phyloP scores from a whole-genome alignment of 495 filamentous ascomycete species.

The Parachaetomium inaequale region DNA sequence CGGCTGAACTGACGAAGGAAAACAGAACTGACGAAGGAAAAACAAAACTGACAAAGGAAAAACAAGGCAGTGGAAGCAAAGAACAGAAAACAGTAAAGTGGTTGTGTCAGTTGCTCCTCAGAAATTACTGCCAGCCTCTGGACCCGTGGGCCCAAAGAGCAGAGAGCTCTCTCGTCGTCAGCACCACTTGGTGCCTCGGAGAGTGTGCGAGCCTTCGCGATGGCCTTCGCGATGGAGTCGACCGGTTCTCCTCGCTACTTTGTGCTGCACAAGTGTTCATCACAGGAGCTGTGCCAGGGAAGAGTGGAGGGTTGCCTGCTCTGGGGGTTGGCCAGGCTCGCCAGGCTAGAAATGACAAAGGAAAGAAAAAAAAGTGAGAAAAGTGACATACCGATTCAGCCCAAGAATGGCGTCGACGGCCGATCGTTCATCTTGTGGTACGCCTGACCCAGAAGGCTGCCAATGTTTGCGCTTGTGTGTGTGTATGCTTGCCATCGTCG shows the following conservation, averaged over 20 bases:
- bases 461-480: no score
- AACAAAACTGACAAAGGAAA: background rate
- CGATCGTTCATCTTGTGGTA: background rate
- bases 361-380: background rate
- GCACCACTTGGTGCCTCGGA: background rate
- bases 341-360: background rate
- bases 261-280: background rate
- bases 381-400: background rate
- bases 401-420: background rate
- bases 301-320: background rate
- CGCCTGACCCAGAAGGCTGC: background rate
- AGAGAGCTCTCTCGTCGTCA: background rate
- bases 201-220: background rate
- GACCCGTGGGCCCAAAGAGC: background rate
- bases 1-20: no score
- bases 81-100: background rate
- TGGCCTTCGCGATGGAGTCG: background rate
- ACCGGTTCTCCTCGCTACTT: background rate
- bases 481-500: no score
- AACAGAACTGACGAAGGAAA: background rate
- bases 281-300: background rate
- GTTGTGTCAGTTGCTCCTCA: background rate
- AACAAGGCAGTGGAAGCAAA: background rate
- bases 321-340: background rate
- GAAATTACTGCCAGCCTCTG: background rate